Percentiles rank a stretch among this genome's conserved stretches.
Conservation (phyloP, 805 yeast genomes). For the Millerozyma miso region DNA sequence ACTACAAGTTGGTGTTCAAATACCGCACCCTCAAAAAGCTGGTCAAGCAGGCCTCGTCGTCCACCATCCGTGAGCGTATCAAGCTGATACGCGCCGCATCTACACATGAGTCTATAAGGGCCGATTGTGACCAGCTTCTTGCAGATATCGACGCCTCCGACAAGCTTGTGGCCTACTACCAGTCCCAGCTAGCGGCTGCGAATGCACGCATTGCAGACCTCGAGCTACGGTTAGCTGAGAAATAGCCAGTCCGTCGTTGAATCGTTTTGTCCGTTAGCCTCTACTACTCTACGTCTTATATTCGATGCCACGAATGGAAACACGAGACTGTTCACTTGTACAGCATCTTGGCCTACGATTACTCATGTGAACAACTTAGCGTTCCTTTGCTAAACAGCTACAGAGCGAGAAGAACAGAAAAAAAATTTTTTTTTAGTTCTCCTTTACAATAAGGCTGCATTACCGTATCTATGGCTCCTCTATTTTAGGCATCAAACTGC, state of each 20-base stretch:
- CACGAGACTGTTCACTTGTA: too few species aligned
- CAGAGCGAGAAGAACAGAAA: too few species aligned
- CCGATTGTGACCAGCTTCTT: constrained; percentile 20
- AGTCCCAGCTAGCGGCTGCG: constrained; percentile 23
- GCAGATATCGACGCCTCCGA: constrained; percentile 13
- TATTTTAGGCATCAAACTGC: too few species aligned
- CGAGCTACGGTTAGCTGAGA: constrained; percentile 10
- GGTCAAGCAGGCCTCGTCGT: constrained; percentile 8
- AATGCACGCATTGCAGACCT: constrained; percentile 12
- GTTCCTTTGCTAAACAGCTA: too few species aligned
- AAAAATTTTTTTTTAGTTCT: too few species aligned
- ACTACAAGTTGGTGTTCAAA: constrained; percentile 24
- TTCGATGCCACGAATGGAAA: too few species aligned
- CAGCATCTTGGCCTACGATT: too few species aligned
- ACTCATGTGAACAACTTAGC: too few species aligned
- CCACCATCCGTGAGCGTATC: constrained; percentile 14
- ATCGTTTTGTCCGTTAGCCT: too few species aligned
- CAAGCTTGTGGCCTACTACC: constrained; percentile 11
- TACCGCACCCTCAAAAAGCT: constrained; percentile 18
- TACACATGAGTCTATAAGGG: constrained; percentile 14
- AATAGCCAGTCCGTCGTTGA: background rate
- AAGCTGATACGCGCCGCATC: constrained; percentile 19
- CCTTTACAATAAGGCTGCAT: too few species aligned
- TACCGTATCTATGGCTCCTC: too few species aligned
- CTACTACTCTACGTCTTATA: too few species aligned